Evolutionary conservation across 805 yeast genomes (phyloP).

Genomic region (Saturnispora sanitii): DNA sequence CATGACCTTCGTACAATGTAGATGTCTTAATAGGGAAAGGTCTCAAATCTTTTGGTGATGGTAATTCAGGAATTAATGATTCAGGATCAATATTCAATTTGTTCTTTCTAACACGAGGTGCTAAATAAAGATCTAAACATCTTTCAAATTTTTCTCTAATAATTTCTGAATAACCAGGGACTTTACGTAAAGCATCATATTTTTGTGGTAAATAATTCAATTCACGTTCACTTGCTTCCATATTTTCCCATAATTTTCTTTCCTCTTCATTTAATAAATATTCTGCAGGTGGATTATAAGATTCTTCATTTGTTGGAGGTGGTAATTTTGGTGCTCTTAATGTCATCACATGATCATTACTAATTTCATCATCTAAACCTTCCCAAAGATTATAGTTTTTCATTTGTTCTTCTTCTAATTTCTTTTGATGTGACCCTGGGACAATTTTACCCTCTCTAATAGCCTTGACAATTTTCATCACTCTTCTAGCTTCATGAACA

Average conservation of each 20-base stretch:
- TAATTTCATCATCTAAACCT: constrained; percentile 41
- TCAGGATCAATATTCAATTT: constrained; percentile 94
- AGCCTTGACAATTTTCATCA: constrained; percentile 93
- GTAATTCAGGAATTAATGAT: constrained; percentile 88
- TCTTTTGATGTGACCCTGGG: constrained; percentile 53
- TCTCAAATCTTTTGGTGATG: constrained; percentile 90
- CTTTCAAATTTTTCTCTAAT: constrained; percentile 91
- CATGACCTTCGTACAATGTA: constrained; percentile 75
- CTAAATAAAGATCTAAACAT: constrained; percentile 84
- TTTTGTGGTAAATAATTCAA: constrained; percentile 75
- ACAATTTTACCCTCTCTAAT: constrained; percentile 92
- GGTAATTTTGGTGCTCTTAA: constrained; percentile 90
- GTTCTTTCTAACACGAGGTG: constrained; percentile 89
- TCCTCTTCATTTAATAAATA: constrained; percentile 78
- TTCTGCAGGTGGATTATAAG: constrained; percentile 96
- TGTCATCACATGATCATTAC: constrained; percentile 76
- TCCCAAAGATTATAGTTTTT: constrained; percentile 80
- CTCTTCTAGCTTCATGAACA: constrained; percentile 89
- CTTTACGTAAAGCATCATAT: constrained; percentile 72
- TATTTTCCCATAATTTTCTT: constrained; percentile 53
- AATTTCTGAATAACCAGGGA: constrained; percentile 82
- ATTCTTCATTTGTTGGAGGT: constrained; percentile 94
- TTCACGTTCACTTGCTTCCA: constrained; percentile 71
- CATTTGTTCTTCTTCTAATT: constrained; percentile 35
- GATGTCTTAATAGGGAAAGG: constrained; percentile 94